Evolutionary conservation across 768 basidiomycete genomes (phyloP), one percentile per base, ranked within the genome.

Genomic region (Boletus huronensis): DNA sequence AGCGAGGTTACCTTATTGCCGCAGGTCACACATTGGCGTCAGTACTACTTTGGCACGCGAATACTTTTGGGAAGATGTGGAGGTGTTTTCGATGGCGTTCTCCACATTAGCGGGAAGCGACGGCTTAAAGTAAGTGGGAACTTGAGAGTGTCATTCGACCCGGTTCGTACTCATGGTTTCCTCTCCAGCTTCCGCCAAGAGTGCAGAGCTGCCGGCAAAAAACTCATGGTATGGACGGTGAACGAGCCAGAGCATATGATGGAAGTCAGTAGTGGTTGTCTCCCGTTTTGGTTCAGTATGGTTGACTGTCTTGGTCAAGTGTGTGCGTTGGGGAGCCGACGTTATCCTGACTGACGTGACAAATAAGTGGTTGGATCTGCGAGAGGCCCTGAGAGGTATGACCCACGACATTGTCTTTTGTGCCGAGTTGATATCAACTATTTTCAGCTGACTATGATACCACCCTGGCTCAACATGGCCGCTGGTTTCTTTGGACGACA

Each of bases 181-280:
- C 45, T 51, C 31, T 57, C 35, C 61, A 82, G 95, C 75, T 98
- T 99, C 76, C 76, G 86, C 52, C 72, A 76, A 43, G 88, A 94
- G 60, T 94, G 92, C 74, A 84, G 85, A 67, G 75, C 67, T 16
- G 83, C 83, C 1, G 88, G 88, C 19, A 97, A 97, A 79, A 79
- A 79, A 60, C 62, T 98, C 52, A 87, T 95, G 82, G 92, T 93
- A 3, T 98, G 95, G 97, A 99, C 97, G 0, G 96, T 98, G 26
- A 99, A 99, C 65, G 80, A 86, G 43, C 84, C 84, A 10, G 83
- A 83, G 50, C 85, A 93, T 65, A 93, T 93, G 91, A 88, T 91
- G 80, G 90, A 93, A 83, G 90, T 85, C 28, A 40, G 82, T 70
- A 6, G 29, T 48, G 47, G 26, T 26, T 31, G 23, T 42, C 23